These are phyloP conservation scores for Crithidia bombi DNA, from an alignment of 208 protist genomes.

Conservation along the genomic window DNA sequence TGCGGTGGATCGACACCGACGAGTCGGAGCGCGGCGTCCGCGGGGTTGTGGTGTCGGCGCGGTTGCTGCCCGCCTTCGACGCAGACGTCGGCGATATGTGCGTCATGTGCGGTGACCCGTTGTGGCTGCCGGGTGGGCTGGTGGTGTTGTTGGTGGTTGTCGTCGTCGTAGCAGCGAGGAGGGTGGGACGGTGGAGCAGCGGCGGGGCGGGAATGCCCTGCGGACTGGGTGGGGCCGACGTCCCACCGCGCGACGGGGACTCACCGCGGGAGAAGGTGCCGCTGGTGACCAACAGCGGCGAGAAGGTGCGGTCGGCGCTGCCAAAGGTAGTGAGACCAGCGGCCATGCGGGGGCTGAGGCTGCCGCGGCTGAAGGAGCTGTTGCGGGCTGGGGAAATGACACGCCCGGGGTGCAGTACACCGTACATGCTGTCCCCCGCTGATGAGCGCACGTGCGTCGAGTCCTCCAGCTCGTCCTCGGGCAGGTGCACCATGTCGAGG, in stretches of 20 bases:
- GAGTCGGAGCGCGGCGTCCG: slow-evolving; percentile 37
- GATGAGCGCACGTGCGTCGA: slow-evolving; percentile 33
- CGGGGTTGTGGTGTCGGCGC: slow-evolving; percentile 24
- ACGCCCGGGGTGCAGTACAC: slow-evolving; percentile 36
- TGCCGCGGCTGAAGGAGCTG: slow-evolving; percentile 49
- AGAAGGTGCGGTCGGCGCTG: slow-evolving; percentile 27
- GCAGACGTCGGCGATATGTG: slow-evolving; percentile 25
- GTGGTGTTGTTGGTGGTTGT: not conserved
- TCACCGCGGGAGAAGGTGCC: slow-evolving; percentile 45
- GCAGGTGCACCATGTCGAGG: slow-evolving; percentile 71
- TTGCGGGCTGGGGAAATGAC: slow-evolving; percentile 45
- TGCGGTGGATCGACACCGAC: slow-evolving; percentile 34
- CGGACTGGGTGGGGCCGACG: slow-evolving; percentile 25
- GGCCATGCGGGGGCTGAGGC: slow-evolving; percentile 29
- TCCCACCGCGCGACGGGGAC: slow-evolving; percentile 50
- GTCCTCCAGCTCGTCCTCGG: slow-evolving; percentile 70
- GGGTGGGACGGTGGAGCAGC: slow-evolving; percentile 24
- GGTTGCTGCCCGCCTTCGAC: slow-evolving; percentile 26
- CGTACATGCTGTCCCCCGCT: slow-evolving; percentile 47
- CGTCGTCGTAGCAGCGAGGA: not conserved
- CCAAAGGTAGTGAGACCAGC: slow-evolving; percentile 5
- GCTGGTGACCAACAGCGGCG: slow-evolving; percentile 32
- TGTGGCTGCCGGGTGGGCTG: slow-evolving; percentile 20
- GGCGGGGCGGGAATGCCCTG: slow-evolving; percentile 37
- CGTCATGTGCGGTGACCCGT: slow-evolving; percentile 26